A percentile compares a stretch with the other conserved stretches of the same genome.
These are phyloP conservation scores for Beauveria pseudobassiana DNA, from an alignment of 2,329 filamentous ascomycete species.

Conservation along the genomic window DNA sequence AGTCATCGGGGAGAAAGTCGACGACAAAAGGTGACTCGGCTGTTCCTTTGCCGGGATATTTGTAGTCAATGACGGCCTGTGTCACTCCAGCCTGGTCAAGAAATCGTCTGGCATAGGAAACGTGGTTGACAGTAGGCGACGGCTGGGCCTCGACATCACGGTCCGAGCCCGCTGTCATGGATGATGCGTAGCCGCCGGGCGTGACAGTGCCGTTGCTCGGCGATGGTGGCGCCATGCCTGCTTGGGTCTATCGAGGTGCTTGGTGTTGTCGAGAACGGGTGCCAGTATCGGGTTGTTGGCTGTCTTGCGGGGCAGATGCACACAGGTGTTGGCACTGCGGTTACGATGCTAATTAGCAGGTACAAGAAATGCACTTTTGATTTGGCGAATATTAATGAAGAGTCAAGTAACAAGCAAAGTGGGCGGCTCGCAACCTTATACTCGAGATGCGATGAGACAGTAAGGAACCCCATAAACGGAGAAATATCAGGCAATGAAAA, in stretches of 20 bases:
- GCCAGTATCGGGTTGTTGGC: neutral
- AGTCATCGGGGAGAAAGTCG: slow-evolving; percentile 59
- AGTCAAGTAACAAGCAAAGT: neutral
- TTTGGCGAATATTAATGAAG: neutral
- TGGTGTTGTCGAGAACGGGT: neutral
- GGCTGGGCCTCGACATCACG: slow-evolving; percentile 36
- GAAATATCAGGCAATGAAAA: neutral
- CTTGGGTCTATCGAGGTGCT: neutral
- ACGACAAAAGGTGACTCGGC: slow-evolving; percentile 60
- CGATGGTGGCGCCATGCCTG: neutral
- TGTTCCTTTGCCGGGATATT: slow-evolving; percentile 56
- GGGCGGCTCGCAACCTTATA: neutral
- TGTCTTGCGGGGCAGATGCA: neutral
- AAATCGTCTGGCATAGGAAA: slow-evolving; percentile 45
- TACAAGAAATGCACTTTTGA: neutral
- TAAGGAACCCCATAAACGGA: neutral
- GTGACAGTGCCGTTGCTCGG: neutral
- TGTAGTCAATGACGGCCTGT: slow-evolving; percentile 45
- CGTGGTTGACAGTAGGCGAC: slow-evolving; percentile 21
- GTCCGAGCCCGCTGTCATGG: slow-evolving; percentile 27
- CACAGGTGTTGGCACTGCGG: neutral
- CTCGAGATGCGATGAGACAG: neutral
- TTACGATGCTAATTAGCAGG: neutral
- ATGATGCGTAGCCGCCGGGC: slow-evolving; percentile 13
- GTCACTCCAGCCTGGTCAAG: slow-evolving; percentile 52